Conservation (phyloP, 331 rosid genomes). For the Saraca asoca region DNA sequence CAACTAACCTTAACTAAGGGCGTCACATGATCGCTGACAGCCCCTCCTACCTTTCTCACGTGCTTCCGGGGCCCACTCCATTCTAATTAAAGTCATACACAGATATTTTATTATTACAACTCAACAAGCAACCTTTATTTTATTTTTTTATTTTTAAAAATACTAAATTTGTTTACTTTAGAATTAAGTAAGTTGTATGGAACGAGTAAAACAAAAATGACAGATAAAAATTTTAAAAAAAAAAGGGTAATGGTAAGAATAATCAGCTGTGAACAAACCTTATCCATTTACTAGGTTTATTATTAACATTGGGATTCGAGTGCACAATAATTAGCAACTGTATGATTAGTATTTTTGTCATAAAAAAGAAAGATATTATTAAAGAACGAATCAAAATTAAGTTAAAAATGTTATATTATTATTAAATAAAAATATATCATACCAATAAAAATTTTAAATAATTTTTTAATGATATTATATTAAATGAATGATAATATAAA, state of each 20-base stretch:
- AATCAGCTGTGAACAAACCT: constrained; percentile 30
- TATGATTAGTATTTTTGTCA: too few species aligned
- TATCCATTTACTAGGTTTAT: constrained; percentile 49
- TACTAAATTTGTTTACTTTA: neutral
- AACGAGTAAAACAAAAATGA: neutral
- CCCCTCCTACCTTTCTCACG: constrained; percentile 67
- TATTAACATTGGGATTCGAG: constrained; percentile 55
- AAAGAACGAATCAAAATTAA: too few species aligned
- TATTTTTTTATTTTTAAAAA: neutral
- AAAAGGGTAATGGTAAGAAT: constrained; percentile 27
- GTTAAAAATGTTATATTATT: too few species aligned
- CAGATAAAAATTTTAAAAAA: neutral
- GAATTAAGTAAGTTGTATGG: neutral
- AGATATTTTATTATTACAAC: neutral
- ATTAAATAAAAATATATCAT: too few species aligned
- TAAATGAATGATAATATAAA: too few species aligned
- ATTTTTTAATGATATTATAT: too few species aligned
- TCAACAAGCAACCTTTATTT: neutral
- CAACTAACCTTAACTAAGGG: neutral
- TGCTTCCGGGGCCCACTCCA: constrained; percentile 57
- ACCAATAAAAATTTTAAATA: too few species aligned
- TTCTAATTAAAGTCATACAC: neutral
- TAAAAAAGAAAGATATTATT: too few species aligned
- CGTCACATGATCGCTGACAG: constrained; percentile 93
- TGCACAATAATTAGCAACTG: neutral